Percentiles rank a stretch among this genome's conserved stretches.
phyloP scores from a whole-genome alignment of 2,329 filamentous ascomycete genomes.

The Fusarium sp. region DNA sequence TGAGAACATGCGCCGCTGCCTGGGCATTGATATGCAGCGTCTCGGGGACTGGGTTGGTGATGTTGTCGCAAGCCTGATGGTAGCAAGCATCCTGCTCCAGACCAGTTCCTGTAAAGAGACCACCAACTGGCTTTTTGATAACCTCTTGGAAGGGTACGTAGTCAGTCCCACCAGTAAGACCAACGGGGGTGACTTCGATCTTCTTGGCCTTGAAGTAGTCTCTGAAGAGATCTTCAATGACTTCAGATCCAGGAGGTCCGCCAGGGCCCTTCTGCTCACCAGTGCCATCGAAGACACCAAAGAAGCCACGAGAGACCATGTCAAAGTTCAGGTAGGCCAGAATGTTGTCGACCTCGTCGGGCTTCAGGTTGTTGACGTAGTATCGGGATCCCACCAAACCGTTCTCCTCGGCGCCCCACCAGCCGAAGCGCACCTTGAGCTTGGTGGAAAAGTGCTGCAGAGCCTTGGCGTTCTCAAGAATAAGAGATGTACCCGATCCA shows the following conservation, averaged over 20 bases:
- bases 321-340: slow-evolving; percentile 60
- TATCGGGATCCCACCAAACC: slow-evolving; percentile 56
- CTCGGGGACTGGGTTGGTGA: slow-evolving; percentile 57
- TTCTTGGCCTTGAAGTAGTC: slow-evolving; percentile 54
- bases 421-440: slow-evolving; percentile 59
- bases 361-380: slow-evolving; percentile 57
- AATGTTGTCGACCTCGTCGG: slow-evolving; percentile 53
- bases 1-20: slow-evolving; percentile 65
- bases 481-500: slow-evolving; percentile 59
- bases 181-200: slow-evolving; percentile 49
- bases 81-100: slow-evolving; percentile 50
- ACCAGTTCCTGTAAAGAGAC: slow-evolving; percentile 69
- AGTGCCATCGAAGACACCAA: slow-evolving; percentile 55
- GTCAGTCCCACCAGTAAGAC: slow-evolving; percentile 67
- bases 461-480: slow-evolving; percentile 60
- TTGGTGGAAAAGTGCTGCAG: slow-evolving; percentile 56
- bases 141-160: slow-evolving; percentile 72
- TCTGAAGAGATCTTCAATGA: slow-evolving; percentile 54
- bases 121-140: slow-evolving; percentile 67
- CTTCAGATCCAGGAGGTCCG: slow-evolving; percentile 53
- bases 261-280: slow-evolving; percentile 57
- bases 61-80: slow-evolving; percentile 57
- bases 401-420: slow-evolving; percentile 64
- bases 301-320: slow-evolving; percentile 58
- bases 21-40: slow-evolving; percentile 51